Conservation (phyloP, 2,329 filamentous ascomycete species). For the Phyllosticta ampelicida region DNA sequence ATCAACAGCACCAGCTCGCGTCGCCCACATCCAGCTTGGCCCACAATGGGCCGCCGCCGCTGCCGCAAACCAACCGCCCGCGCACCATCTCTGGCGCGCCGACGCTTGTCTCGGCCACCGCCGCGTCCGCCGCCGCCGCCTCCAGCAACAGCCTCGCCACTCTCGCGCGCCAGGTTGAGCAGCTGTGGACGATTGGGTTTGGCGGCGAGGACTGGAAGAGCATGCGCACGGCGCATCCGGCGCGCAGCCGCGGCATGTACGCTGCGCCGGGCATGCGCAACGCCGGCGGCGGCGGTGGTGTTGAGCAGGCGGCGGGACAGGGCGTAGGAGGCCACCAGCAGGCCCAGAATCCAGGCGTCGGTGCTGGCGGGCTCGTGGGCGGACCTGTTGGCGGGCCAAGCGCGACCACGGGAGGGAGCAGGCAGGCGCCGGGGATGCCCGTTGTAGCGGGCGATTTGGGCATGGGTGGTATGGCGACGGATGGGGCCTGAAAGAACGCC, state of each 20-base stretch:
- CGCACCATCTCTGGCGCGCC: not conserved
- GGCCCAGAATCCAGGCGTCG: too few species aligned
- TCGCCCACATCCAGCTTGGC: not conserved
- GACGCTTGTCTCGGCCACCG: not conserved
- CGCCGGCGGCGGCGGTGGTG: not conserved
- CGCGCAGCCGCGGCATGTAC: not conserved
- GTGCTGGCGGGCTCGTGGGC: too few species aligned
- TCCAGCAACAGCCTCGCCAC: not conserved
- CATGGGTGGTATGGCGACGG: too few species aligned
- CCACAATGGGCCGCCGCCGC: not conserved
- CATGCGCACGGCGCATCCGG: not conserved
- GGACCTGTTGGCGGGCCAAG: too few species aligned
- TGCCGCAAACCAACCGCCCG: not conserved
- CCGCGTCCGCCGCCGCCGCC: not conserved
- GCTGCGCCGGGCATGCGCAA: not conserved
- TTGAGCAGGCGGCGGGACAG: not conserved
- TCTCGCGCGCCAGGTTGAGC: not conserved
- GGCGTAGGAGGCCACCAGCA: too few species aligned
- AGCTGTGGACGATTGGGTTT: slow-evolving; percentile 2
- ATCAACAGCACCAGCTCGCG: not conserved
- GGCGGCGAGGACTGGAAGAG: slow-evolving; percentile 4
- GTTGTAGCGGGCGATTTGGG: too few species aligned
- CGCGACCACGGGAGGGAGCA: too few species aligned
- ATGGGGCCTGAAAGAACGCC: too few species aligned
- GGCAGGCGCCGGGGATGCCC: too few species aligned